Conservation (phyloP, 768 basidiomycete genomes). For the Tubosaeta brunneosetosa region DNA sequence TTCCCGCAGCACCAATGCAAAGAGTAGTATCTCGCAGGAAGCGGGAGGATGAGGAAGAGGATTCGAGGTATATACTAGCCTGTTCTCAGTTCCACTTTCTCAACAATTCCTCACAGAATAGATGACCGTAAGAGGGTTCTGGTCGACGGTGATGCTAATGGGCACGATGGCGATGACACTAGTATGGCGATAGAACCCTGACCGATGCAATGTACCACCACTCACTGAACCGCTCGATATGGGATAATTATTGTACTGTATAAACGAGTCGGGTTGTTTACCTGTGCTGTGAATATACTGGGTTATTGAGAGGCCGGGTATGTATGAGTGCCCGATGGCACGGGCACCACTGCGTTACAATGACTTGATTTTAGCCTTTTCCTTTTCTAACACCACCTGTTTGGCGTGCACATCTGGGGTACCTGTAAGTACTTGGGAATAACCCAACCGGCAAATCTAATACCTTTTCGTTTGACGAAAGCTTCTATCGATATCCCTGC, state of each 20-base stretch:
- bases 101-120: conserved; percentile 21
- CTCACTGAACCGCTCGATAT: background rate
- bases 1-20: conserved; percentile 40
- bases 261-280: conserved; percentile 15
- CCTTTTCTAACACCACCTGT: conserved; percentile 74
- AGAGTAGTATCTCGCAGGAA: conserved; percentile 56
- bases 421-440: conserved; percentile 1
- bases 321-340: conserved; percentile 13
- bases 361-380: conserved; percentile 77
- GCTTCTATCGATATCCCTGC: conserved; percentile 91
- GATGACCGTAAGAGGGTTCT: conserved; percentile 43
- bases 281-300: conserved; percentile 13
- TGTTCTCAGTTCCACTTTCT: background rate
- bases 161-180: conserved; percentile 29
- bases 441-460: conserved; percentile 14
- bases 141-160: conserved; percentile 27
- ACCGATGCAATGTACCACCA: background rate
- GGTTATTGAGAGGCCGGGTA: conserved; percentile 10
- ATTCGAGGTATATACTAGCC: conserved; percentile 33
- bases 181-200: conserved; percentile 33
- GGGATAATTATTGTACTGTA: conserved; percentile 25
- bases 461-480: conserved; percentile 83
- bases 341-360: conserved; percentile 44
- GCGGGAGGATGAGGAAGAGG: conserved; percentile 70
- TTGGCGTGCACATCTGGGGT: conserved; percentile 74